Conservation (phyloP, 1,139 yeast genomes). For the Candida pseudoviswanathii region DNA sequence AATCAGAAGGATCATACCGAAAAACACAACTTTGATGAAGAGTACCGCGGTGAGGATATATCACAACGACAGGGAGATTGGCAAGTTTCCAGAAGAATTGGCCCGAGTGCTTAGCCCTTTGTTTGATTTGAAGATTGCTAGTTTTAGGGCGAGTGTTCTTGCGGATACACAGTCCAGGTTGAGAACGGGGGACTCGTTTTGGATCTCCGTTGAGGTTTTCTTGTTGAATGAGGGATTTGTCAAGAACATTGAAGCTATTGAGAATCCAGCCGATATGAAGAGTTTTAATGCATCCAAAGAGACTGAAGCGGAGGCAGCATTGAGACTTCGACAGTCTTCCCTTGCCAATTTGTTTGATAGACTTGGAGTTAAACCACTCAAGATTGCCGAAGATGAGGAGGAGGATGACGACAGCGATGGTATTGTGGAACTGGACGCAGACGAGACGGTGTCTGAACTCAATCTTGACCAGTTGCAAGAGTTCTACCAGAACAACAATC, state of each 20-base stretch:
- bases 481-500: constrained; percentile 69
- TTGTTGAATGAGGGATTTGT: constrained; percentile 55
- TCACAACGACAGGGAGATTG: constrained; percentile 57
- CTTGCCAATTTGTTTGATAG: constrained; percentile 57
- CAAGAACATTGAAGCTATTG: constrained; percentile 17
- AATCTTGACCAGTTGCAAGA: constrained; percentile 74
- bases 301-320: constrained; percentile 54
- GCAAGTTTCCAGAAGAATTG: constrained; percentile 72
- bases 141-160: constrained; percentile 62
- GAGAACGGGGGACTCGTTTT: constrained; percentile 73
- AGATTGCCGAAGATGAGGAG: constrained; percentile 16
- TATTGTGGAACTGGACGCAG: constrained; percentile 13
- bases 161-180: constrained; percentile 56
- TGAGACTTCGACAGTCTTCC: constrained; percentile 59
- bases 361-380: constrained; percentile 29
- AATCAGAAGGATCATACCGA: constrained; percentile 37
- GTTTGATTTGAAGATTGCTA: constrained; percentile 56
- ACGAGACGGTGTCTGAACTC: constrained; percentile 40
- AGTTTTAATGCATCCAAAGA: constrained; percentile 41
- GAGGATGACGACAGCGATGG: constrained; percentile 8
- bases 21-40: constrained; percentile 25
- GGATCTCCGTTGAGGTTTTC: constrained; percentile 64
- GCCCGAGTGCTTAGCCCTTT: constrained; percentile 72
- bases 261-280: constrained; percentile 10
- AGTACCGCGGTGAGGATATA: constrained; percentile 36